Percentiles rank a stretch among this genome's conserved stretches.
These are phyloP conservation scores for Colletotrichum lini DNA, from an alignment of 2,329 filamentous ascomycete genomes.

Conservation along the genomic window DNA sequence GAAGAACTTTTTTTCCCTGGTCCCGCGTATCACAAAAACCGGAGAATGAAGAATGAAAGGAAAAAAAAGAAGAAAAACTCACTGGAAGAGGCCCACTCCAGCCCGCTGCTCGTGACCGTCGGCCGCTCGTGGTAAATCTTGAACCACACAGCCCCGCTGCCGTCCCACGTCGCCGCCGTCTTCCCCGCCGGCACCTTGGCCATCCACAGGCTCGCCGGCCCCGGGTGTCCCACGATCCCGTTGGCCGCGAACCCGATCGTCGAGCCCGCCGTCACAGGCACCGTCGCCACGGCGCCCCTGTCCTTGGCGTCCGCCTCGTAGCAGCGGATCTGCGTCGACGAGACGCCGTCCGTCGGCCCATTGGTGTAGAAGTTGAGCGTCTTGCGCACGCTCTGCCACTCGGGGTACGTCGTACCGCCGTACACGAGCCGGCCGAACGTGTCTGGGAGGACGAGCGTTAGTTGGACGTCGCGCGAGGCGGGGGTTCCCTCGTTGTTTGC, in stretches of 20 bases:
- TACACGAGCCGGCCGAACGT: slow-evolving; percentile 37
- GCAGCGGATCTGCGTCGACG: slow-evolving; percentile 52
- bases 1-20: neutral
- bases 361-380: slow-evolving; percentile 54
- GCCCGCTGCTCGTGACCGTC: slow-evolving; percentile 51
- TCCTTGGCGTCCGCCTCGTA: slow-evolving; percentile 46
- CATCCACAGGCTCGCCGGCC: slow-evolving; percentile 55
- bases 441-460: neutral
- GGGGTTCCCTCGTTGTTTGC: neutral
- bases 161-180: slow-evolving; percentile 51
- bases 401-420: slow-evolving; percentile 39
- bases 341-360: slow-evolving; percentile 50
- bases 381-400: slow-evolving; percentile 52
- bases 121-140: slow-evolving; percentile 56
- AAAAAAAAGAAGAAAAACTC: slow-evolving; percentile 24
- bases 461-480: neutral
- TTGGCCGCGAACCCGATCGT: slow-evolving; percentile 54
- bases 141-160: slow-evolving; percentile 54
- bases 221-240: slow-evolving; percentile 55
- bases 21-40: neutral
- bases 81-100: slow-evolving; percentile 59
- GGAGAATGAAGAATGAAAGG: neutral
- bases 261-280: slow-evolving; percentile 45
- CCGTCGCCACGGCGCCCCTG: slow-evolving; percentile 26
- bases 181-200: slow-evolving; percentile 54